A percentile compares a stretch with the other conserved stretches of the same genome.
phyloP scores from a whole-genome alignment of 441 rosid genomes.

The Adansonia madagascariensis region DNA sequence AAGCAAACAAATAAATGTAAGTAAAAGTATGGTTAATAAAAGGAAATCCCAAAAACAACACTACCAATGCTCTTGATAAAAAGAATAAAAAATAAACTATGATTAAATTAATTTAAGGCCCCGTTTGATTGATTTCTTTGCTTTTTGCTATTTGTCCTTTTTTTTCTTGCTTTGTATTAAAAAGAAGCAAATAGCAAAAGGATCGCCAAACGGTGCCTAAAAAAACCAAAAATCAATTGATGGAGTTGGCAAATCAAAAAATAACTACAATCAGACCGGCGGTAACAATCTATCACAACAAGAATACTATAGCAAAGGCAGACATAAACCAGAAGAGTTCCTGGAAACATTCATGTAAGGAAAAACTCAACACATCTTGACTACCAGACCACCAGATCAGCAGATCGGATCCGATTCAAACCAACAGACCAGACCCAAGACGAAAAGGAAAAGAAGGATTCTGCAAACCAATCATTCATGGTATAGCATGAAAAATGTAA shows the following conservation, averaged over 20 bases:
- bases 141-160: too few species aligned
- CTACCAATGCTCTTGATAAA: not conserved
- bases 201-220: not conserved
- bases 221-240: not conserved
- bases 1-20: too few species aligned
- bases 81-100: too few species aligned
- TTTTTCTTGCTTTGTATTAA: too few species aligned
- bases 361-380: constrained; percentile 30
- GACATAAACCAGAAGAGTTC: not conserved
- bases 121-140: too few species aligned
- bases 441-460: constrained; percentile 32
- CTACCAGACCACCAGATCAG: constrained; percentile 21
- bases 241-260: not conserved
- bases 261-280: not conserved
- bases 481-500: constrained; percentile 29
- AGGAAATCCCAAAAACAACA: not conserved
- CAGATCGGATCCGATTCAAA: constrained; percentile 24
- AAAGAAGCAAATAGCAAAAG: too few species aligned
- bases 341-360: not conserved
- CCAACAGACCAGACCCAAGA: constrained; percentile 26
- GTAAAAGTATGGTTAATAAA: too few species aligned
- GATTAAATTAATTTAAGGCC: not conserved
- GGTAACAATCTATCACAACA: not conserved
- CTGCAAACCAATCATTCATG: constrained; percentile 35
- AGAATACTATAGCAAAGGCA: not conserved